phyloP scores from a whole-genome alignment of 768 basidiomycete species.

The Rossbeevera mucosa region DNA sequence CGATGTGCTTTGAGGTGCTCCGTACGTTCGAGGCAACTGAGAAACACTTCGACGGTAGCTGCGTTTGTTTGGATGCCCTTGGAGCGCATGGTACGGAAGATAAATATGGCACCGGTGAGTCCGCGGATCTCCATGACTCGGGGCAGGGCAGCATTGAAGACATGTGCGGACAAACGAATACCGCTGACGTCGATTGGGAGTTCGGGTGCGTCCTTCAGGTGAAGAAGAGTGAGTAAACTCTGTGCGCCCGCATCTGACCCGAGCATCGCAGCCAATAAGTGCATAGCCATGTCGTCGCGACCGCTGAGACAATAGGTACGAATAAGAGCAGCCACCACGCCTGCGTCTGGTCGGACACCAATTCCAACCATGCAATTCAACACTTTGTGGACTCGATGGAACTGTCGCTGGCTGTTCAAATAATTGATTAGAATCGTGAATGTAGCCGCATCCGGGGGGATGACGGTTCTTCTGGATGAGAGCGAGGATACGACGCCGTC shows the following conservation, averaged over 20 bases:
- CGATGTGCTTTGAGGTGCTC: constrained; percentile 42
- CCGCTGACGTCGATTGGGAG: constrained; percentile 28
- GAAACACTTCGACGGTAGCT: constrained; percentile 51
- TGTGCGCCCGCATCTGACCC: constrained; percentile 23
- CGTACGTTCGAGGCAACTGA: constrained; percentile 45
- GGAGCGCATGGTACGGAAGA: constrained; percentile 55
- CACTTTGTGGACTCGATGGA: constrained; percentile 42
- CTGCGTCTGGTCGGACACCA: constrained; percentile 43
- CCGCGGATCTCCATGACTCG: constrained; percentile 48
- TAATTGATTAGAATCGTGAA: constrained; percentile 61
- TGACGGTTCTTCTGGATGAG: constrained; percentile 4
- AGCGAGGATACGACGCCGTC: constrained; percentile 25
- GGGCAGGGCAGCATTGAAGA: constrained; percentile 61
- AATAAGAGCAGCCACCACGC: constrained; percentile 50
- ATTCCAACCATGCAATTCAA: constrained; percentile 43
- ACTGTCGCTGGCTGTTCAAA: constrained; percentile 41
- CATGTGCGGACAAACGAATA: constrained; percentile 35
- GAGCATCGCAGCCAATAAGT: constrained; percentile 48
- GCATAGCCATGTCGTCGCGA: constrained; percentile 46
- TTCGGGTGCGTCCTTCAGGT: constrained; percentile 12
- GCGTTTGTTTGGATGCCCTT: constrained; percentile 48
- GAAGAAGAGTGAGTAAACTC: constrained; percentile 18
- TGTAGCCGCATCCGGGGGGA: constrained; percentile 53
- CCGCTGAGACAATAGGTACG: constrained; percentile 49
- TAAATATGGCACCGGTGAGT: constrained; percentile 39